These are phyloP conservation scores for Chaetomium olivaceum DNA, from an alignment of 2,329 filamentous ascomycete species.

Conservation along the genomic window DNA sequence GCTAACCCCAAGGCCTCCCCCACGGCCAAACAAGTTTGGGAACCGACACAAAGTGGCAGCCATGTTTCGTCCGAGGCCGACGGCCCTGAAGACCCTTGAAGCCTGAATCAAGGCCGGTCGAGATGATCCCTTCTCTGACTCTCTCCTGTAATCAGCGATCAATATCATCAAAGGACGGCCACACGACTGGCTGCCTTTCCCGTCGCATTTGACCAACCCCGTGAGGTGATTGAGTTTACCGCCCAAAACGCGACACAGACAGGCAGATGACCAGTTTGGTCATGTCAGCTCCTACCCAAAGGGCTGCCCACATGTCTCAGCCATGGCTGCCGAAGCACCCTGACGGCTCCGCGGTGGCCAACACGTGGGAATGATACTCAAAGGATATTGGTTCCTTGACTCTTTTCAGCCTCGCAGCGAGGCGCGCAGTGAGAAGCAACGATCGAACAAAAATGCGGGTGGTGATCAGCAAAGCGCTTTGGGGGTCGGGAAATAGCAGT, in stretches of 20 bases:
- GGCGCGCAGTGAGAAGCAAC: background rate
- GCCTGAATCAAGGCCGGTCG: background rate
- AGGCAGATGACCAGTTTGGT: slow-evolving; percentile 2
- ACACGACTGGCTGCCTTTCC: background rate
- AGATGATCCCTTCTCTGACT: background rate
- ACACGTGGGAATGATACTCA: slow-evolving; percentile 32
- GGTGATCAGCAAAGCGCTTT: background rate
- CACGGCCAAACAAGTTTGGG: background rate
- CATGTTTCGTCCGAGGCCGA: background rate
- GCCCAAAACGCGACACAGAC: slow-evolving; percentile 1
- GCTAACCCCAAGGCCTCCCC: background rate
- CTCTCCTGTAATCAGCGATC: background rate
- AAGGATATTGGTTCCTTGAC: slow-evolving; percentile 29
- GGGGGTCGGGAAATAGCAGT: background rate
- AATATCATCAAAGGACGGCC: background rate
- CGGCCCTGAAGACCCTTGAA: background rate
- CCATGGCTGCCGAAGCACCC: slow-evolving; percentile 8
- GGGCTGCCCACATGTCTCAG: slow-evolving; percentile 24
- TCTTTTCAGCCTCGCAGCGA: slow-evolving; percentile 16
- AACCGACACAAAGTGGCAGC: background rate
- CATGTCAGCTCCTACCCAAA: slow-evolving; percentile 15
- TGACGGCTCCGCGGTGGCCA: slow-evolving; percentile 8
- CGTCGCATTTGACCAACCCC: background rate
- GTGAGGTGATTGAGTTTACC: background rate
- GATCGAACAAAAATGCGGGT: background rate